Conservation (phyloP, 208 protist species). For the Porcisia deanei region DNA sequence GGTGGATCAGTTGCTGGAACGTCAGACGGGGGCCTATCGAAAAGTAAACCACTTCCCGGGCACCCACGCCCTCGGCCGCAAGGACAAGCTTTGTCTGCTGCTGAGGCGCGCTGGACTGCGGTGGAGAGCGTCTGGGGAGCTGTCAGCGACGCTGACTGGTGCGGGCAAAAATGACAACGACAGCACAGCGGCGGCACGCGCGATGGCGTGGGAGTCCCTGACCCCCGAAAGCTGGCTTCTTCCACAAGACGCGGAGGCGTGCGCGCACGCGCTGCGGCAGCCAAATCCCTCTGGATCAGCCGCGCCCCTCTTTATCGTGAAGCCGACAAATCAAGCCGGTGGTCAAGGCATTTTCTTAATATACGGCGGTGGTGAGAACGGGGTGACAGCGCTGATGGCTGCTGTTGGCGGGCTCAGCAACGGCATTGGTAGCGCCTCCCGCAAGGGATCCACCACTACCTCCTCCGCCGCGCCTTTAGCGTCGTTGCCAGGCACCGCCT, state of each 20-base stretch:
- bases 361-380: constrained; percentile 12
- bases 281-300: constrained; percentile 11
- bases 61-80: constrained; percentile 77
- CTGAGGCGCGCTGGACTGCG: constrained; percentile 38
- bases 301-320: constrained; percentile 71
- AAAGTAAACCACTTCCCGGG: constrained; percentile 92
- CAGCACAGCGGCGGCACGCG: not conserved
- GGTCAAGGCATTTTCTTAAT: constrained; percentile 71
- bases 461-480: not conserved
- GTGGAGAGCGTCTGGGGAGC: constrained; percentile 7
- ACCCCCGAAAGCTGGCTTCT: constrained; percentile 39
- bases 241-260: constrained; percentile 50
- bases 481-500: not conserved
- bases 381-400: constrained; percentile 6
- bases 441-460: not conserved
- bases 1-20: constrained; percentile 16
- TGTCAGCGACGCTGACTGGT: not conserved
- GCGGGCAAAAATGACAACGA: not conserved
- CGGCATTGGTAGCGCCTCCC: not conserved
- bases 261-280: constrained; percentile 27
- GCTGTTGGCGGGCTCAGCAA: constrained; percentile 10
- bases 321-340: constrained; percentile 66
- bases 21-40: constrained; percentile 40
- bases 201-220: constrained; percentile 11
- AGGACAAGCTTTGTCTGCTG: constrained; percentile 73